Conservation (phyloP, 2,329 filamentous ascomycete species). For the Immersiporthe knoxdaviesiana region DNA sequence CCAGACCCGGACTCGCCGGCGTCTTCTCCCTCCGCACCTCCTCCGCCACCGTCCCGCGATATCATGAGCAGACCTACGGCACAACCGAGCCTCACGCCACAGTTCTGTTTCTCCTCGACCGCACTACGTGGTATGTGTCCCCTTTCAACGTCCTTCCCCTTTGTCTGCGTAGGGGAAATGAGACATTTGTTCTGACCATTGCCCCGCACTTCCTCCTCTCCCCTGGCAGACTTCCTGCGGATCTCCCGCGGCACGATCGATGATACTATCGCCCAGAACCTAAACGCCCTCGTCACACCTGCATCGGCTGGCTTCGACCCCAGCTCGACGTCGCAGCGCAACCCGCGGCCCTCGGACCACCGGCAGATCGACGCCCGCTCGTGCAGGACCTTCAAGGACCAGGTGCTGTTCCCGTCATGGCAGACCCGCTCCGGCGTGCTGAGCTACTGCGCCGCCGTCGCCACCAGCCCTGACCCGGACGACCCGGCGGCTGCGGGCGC, state of each 20-base stretch:
- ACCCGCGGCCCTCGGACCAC: conserved; percentile 52
- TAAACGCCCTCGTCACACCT: conserved; percentile 86
- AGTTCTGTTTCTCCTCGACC: conserved; percentile 77
- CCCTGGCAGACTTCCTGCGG: conserved; percentile 80
- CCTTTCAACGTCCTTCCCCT: not conserved
- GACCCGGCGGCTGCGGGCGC: conserved; percentile 75
- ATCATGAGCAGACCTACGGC: conserved; percentile 52
- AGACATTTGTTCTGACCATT: conserved; percentile 1
- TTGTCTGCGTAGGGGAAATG: not conserved
- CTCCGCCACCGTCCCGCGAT: conserved; percentile 36
- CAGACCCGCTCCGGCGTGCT: conserved; percentile 79
- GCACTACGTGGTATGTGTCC: conserved; percentile 64
- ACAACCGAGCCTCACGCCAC: conserved; percentile 64
- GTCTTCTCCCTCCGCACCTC: conserved; percentile 44
- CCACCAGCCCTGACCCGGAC: conserved; percentile 82
- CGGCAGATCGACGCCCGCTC: conserved; percentile 61
- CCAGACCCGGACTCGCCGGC: not conserved
- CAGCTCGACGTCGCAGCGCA: conserved; percentile 69
- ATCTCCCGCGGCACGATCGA: conserved; percentile 84
- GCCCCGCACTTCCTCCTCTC: conserved; percentile 20
- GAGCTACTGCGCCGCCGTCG: conserved; percentile 86
- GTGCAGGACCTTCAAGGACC: conserved; percentile 74
- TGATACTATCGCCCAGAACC: conserved; percentile 89
- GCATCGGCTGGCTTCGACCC: conserved; percentile 76
- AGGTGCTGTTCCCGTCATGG: conserved; percentile 87